phyloP scores from a whole-genome alignment of 169 alveolate species.

The Eimeria falciformis region DNA sequence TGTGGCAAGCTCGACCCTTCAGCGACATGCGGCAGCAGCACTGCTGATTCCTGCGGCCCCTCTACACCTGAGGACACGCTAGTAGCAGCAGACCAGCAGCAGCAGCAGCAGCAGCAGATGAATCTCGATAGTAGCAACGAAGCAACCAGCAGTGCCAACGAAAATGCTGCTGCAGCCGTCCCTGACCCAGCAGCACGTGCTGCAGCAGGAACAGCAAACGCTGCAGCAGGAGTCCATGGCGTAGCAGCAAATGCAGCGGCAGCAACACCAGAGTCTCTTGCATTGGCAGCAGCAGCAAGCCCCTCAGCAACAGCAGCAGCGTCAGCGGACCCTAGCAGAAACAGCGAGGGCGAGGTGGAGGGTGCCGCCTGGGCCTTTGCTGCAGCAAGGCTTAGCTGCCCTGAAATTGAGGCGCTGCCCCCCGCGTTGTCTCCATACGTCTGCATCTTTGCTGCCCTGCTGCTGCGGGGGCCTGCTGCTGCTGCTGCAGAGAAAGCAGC shows the following conservation, averaged over 20 bases:
- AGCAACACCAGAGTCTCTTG: neutral
- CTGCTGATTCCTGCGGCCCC: no score
- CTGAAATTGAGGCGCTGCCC: slow-evolving; percentile 5
- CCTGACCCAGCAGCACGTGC: neutral
- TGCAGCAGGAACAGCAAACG: neutral
- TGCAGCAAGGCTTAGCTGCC: neutral
- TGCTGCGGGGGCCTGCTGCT: neutral
- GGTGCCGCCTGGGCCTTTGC: neutral
- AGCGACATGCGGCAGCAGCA: no score
- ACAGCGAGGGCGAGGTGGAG: neutral
- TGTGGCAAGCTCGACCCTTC: no score
- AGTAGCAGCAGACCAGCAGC: slow-evolving; percentile 6
- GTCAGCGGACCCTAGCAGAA: neutral
- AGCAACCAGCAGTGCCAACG: neutral
- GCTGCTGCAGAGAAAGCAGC: neutral
- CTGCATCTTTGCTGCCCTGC: slow-evolving; percentile 8
- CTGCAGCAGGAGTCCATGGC: neutral
- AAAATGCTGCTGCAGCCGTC: neutral
- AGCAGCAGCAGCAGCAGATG: neutral
- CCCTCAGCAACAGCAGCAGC: slow-evolving; percentile 20
- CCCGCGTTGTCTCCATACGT: neutral
- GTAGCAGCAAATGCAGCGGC: neutral
- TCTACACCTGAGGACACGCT: neutral
- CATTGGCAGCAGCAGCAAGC: neutral
- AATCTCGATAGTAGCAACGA: neutral